These are phyloP conservation scores for Leptomonas pyrrhocoris DNA, from an alignment of 208 protist genomes.

Conservation along the genomic window DNA sequence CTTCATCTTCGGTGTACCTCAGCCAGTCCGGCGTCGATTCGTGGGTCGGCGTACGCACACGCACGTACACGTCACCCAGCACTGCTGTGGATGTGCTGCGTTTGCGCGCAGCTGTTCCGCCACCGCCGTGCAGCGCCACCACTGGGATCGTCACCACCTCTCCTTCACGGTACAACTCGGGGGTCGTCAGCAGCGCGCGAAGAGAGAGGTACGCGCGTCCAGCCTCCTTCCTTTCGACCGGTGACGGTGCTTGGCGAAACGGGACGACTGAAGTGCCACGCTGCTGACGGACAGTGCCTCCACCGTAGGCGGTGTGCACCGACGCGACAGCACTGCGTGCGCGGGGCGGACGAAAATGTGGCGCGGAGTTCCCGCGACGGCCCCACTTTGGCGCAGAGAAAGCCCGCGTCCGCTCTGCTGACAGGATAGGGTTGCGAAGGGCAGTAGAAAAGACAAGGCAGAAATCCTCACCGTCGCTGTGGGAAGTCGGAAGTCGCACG, in stretches of 20 bases:
- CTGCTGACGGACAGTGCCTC: not conserved
- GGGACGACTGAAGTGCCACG: not conserved
- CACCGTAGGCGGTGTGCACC: not conserved
- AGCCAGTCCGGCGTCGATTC: slow-evolving; percentile 42
- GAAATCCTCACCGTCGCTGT: not conserved
- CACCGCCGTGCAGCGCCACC: slow-evolving; percentile 17
- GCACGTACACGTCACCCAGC: slow-evolving; percentile 34
- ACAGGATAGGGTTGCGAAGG: not conserved
- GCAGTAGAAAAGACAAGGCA: slow-evolving; percentile 3
- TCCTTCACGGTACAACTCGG: slow-evolving; percentile 32
- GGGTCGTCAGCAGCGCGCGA: slow-evolving; percentile 15
- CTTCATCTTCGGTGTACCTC: slow-evolving; percentile 1
- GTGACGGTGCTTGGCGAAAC: not conserved
- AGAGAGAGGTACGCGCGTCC: slow-evolving; percentile 14
- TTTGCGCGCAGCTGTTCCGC: slow-evolving; percentile 29
- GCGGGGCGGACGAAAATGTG: slow-evolving; percentile 10
- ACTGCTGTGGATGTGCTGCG: not conserved
- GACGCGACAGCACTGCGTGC: not conserved
- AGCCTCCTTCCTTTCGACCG: not conserved
- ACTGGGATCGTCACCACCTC: slow-evolving; percentile 49
- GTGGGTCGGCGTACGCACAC: slow-evolving; percentile 34
- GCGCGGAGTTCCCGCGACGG: slow-evolving; percentile 2
- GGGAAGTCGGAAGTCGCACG: slow-evolving; percentile 1
- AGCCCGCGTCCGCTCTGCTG: not conserved
- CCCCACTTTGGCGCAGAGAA: not conserved